phyloP scores from a whole-genome alignment of 2,329 filamentous ascomycete genomes.

The Hymenoscyphus fraxineus region DNA sequence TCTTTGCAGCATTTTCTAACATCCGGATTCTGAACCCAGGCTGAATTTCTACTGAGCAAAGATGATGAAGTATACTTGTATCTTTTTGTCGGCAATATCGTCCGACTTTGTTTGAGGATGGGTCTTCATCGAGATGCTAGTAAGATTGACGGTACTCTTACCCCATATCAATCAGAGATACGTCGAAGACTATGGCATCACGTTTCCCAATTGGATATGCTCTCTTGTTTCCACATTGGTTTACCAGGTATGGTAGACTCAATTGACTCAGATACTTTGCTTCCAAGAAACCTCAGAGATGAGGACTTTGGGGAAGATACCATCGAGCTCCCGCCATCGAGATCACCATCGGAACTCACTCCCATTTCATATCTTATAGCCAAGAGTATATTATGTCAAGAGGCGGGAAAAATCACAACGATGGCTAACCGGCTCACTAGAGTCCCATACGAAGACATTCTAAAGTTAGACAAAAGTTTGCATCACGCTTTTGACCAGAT shows the following conservation, averaged over 20 bases:
- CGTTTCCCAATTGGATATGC: slow-evolving; percentile 55
- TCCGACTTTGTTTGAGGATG: slow-evolving; percentile 56
- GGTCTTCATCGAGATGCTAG: slow-evolving; percentile 51
- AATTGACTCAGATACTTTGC: slow-evolving; percentile 58
- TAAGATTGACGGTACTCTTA: slow-evolving; percentile 45
- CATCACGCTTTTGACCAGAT: slow-evolving; percentile 44
- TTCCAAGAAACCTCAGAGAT: slow-evolving; percentile 61
- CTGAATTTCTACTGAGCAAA: slow-evolving; percentile 50
- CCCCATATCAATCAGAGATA: slow-evolving; percentile 75
- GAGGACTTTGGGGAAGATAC: slow-evolving; percentile 59
- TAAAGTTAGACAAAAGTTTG: slow-evolving; percentile 45
- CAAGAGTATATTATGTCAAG: slow-evolving; percentile 46
- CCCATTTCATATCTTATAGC: slow-evolving; percentile 52
- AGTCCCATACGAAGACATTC: slow-evolving; percentile 47
- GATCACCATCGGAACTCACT: slow-evolving; percentile 58
- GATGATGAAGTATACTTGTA: slow-evolving; percentile 52
- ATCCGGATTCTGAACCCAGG: background rate
- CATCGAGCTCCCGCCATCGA: slow-evolving; percentile 50
- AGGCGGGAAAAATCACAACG: slow-evolving; percentile 48
- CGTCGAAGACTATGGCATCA: slow-evolving; percentile 56
- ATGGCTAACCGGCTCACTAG: slow-evolving; percentile 47
- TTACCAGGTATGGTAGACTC: slow-evolving; percentile 62
- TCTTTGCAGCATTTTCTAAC: background rate
- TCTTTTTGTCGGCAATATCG: slow-evolving; percentile 46
- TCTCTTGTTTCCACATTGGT: slow-evolving; percentile 65